Percentiles rank a stretch among this genome's conserved stretches.
Conservation (phyloP, 805 yeast species). For the Ogataea wickerhamii region DNA sequence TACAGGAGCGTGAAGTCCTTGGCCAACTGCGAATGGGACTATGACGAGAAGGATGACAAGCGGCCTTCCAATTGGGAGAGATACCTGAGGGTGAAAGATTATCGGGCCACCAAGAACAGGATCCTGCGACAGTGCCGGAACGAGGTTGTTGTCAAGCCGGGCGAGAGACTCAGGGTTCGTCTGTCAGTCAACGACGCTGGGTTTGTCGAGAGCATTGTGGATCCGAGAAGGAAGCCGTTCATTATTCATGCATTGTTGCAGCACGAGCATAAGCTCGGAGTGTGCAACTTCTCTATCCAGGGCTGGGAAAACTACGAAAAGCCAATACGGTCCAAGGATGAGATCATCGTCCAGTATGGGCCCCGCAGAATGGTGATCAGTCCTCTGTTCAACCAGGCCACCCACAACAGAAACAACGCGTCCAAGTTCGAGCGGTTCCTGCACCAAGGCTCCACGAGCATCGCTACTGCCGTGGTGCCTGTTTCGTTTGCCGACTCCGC, state of each 20-base stretch:
- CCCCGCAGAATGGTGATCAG: conserved; percentile 79
- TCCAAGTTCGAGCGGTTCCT: conserved; percentile 81
- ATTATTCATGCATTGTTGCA: conserved; percentile 70
- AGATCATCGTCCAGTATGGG: conserved; percentile 86
- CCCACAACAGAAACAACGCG: conserved; percentile 77
- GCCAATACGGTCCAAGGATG: conserved; percentile 81
- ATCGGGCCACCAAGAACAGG: conserved; percentile 69
- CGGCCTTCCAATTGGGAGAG: conserved; percentile 74
- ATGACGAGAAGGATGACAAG: conserved; percentile 72
- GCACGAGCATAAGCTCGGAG: conserved; percentile 84
- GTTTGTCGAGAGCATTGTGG: conserved; percentile 41
- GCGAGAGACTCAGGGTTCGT: conserved; percentile 58
- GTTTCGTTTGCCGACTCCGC: conserved; percentile 81
- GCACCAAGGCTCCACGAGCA: conserved; percentile 68
- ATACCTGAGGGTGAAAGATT: conserved; percentile 70
- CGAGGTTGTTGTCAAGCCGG: conserved; percentile 52
- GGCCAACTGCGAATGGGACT: conserved; percentile 81
- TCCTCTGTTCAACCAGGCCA: conserved; percentile 79
- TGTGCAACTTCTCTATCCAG: conserved; percentile 75
- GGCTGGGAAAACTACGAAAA: conserved; percentile 88
- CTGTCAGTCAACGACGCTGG: conserved; percentile 55
- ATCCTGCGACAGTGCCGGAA: conserved; percentile 55
- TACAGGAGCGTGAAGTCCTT: conserved; percentile 87
- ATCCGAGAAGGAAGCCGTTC: conserved; percentile 47
- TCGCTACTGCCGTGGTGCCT: conserved; percentile 89